These are phyloP conservation scores for Vaccinium vitisidaea DNA, from an alignment of 148 eudicot species.

Conservation along the genomic window DNA sequence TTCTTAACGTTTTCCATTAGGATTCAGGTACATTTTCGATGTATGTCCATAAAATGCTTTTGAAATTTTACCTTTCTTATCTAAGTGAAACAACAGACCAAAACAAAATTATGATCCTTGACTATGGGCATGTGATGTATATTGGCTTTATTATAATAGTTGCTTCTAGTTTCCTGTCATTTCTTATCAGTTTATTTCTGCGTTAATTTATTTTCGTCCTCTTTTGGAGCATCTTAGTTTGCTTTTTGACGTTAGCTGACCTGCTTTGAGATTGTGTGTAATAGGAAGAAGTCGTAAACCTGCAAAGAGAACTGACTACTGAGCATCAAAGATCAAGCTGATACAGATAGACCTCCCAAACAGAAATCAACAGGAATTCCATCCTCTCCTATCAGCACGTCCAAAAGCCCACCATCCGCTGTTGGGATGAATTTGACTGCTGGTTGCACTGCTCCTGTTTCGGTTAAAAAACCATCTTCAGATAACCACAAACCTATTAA, in stretches of 20 bases:
- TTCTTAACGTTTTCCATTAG: not conserved
- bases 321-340: constrained; percentile 35
- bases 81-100: too few species aligned
- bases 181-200: not conserved
- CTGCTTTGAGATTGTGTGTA: constrained; percentile 17
- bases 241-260: not conserved
- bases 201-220: not conserved
- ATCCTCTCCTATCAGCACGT: constrained; percentile 44
- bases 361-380: constrained; percentile 30
- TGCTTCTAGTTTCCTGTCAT: not conserved
- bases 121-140: too few species aligned
- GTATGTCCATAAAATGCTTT: not conserved
- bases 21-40: not conserved
- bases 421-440: constrained; percentile 22
- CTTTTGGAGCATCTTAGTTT: not conserved
- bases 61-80: too few species aligned
- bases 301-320: constrained; percentile 44
- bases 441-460: constrained; percentile 22
- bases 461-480: constrained; percentile 34
- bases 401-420: constrained; percentile 26
- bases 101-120: not conserved
- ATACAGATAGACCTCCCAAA: constrained; percentile 25
- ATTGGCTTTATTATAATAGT: not conserved
- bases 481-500: constrained; percentile 1
- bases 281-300: constrained; percentile 48